phyloP scores from a whole-genome alignment of 1,284 basidiomycete genomes.

The Laetiporus sulphureus region DNA sequence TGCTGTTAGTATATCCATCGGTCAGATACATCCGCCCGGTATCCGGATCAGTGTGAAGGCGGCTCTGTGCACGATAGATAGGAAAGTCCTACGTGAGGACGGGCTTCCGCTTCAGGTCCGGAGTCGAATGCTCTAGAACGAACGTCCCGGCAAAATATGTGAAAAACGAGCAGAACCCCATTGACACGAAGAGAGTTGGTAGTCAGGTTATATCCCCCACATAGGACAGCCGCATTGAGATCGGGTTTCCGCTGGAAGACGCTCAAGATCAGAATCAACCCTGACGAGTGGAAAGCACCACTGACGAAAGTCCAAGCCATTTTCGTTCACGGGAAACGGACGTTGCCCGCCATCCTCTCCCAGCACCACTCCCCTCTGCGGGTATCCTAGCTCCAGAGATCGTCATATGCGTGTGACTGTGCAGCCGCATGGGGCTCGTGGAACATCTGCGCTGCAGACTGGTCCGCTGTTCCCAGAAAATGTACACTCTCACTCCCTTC shows the following conservation, averaged over 20 bases:
- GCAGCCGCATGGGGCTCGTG: conserved; percentile 21
- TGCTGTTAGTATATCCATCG: conserved; percentile 32
- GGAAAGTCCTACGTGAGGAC: conserved; percentile 29
- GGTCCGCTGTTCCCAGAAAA: conserved; percentile 33
- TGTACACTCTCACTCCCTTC: conserved; percentile 22
- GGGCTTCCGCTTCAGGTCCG: conserved; percentile 20
- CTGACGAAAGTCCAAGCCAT: conserved; percentile 31
- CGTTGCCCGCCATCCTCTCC: conserved; percentile 32
- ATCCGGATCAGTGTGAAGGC: conserved; percentile 24
- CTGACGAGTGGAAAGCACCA: conserved; percentile 3
- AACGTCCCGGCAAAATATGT: conserved; percentile 33
- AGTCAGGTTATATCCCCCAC: conserved; percentile 34
- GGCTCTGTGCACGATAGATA: conserved; percentile 27
- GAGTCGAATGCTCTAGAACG: conserved; percentile 21
- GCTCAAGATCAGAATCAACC: not conserved
- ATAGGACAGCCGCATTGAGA: conserved; percentile 31
- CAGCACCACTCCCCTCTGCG: conserved; percentile 28
- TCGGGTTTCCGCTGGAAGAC: conserved; percentile 24
- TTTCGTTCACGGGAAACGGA: conserved; percentile 32
- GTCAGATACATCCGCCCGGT: conserved; percentile 32
- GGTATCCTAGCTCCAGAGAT: conserved; percentile 36
- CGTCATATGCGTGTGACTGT: conserved; percentile 27
- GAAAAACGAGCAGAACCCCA: conserved; percentile 22
- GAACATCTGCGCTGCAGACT: conserved; percentile 18
- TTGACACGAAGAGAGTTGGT: conserved; percentile 16